Base-by-base conservation (phyloP, 2,329 filamentous ascomycete species). In the Chrysosporium keratinophilum region DNA sequence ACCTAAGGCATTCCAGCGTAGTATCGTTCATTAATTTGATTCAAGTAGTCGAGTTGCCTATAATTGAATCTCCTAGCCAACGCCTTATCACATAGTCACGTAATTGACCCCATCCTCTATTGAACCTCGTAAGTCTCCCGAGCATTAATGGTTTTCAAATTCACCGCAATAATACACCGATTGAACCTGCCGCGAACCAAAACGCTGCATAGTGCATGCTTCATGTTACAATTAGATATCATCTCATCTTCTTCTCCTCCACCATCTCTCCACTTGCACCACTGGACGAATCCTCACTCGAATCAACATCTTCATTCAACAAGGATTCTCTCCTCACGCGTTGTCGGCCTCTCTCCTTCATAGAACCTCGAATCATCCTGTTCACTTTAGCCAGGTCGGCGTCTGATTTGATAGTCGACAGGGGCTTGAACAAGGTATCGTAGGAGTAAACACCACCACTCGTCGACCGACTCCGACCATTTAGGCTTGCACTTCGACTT, bases 321-420 rank as follows among this genome's bases (percentile, higher is more conserved):
- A 46, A 33, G 15, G 19, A 44, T 9, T 54, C 42, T 6, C 59
- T 62, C 42, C 71, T 70, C 53, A 72, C 63, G 60, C 84, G 74
- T 57, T 66, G 75, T 66, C 80, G 76, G 0, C 81, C 80, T 28
- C 84, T 69, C 66, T 85, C 80, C 59, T 75, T 72, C 83, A 93
- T 89, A 10, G 85, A 86, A 59, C 80, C 82, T 54, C 84, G 76
- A 60, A 94, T 86, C 74, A 84, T 87, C 69, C 79, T 77, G 46
- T 56, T 54, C 50, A 56, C 43, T 12, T 43, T 48, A 15, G 19
- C 40, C 41, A 51, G 6, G 40, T 56, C 51, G 19, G 35, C 33
- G 14, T 19, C 37, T 1, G 33, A 23, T 49, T 52, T 33, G 6
- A 52, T 35, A 15, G 47, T 31, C 40, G 52, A 48, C 20, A 54